These are phyloP conservation scores for Pichia deserticola DNA, from an alignment of 805 yeast genomes.

Conservation along the genomic window DNA sequence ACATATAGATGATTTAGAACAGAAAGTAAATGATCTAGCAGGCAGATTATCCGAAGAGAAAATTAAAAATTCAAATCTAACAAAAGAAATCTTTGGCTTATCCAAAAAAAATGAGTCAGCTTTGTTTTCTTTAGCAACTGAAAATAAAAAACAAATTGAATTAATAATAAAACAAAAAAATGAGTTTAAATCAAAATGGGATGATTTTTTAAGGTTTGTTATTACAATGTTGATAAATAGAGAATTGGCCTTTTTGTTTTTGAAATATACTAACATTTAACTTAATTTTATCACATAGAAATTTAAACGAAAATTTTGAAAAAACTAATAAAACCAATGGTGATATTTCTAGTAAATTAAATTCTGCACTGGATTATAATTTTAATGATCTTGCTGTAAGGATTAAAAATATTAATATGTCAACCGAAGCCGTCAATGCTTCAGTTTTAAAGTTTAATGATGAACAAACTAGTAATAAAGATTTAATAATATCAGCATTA, in stretches of 20 bases:
- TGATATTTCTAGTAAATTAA: neutral
- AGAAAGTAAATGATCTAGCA: slow-evolving; percentile 35
- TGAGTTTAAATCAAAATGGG: neutral
- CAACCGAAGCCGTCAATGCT: neutral
- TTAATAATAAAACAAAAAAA: neutral
- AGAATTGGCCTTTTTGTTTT: no score
- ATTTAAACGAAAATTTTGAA: neutral
- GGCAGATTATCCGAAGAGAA: slow-evolving; percentile 43
- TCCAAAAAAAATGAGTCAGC: slow-evolving; percentile 8
- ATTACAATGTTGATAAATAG: no score
- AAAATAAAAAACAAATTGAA: neutral
- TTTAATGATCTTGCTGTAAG: slow-evolving; percentile 2
- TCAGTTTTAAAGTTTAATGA: neutral
- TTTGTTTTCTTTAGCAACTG: slow-evolving; percentile 8
- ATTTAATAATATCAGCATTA: neutral
- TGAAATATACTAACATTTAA: neutral
- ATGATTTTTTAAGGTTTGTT: neutral
- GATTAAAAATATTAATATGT: neutral
- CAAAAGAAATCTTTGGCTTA: slow-evolving; percentile 14
- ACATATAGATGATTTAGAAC: slow-evolving; percentile 28
- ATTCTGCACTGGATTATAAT: neutral
- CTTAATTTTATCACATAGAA: neutral
- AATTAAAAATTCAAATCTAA: slow-evolving; percentile 28
- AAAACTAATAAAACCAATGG: neutral
- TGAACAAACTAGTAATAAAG: neutral